Evolutionary conservation across 2,329 filamentous ascomycete species (phyloP), one percentile per base, ranked within the genome.

Genomic region (Trichoderma sp.): DNA sequence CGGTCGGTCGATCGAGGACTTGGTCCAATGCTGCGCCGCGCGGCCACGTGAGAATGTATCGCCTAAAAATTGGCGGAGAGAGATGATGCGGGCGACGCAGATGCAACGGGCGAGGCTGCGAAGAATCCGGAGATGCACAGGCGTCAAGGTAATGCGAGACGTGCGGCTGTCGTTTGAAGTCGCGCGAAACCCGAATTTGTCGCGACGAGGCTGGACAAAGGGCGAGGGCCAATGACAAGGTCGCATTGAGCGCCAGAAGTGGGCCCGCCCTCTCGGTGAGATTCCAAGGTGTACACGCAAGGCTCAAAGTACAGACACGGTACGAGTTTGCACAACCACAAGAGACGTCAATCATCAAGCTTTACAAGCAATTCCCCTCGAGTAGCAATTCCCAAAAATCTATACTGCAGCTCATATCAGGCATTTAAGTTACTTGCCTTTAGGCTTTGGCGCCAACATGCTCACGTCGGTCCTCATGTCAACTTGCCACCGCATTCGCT

Each of bases 161-260:
- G 57, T 48, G 52, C 43, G 50, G 54, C 45, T 65, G 59, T 41
- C 28, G 61, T 44, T 39, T 60, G 63, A 50, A 48, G 65, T 64
- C 65, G 67, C 72, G 70, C 71, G 70, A 71, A 52, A 70, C 70
- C 75, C 73, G 76, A 76, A 77, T 72, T 75, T 77, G 63, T 77
- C 76, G 76, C 75, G 74, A 77, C 75, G 68, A 76, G 75, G 73
- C 72, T 74, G 69, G 60, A 64, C 30, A 39, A 21, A 28, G 57
- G 12, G 21, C 9, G 6, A 28, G 62, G 62, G 19, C 76, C 75
- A 76, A 77, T 77, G 62, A 69, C 7, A 12, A 17, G 3, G 0
- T 24, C 12, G 14, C 24, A 30, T 14, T 48, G 14, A 19, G 1
- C 1, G 17, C 68, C 68, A 68, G 28, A 63, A 63, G 68, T 71